Conservation (phyloP, 2,329 filamentous ascomycete genomes). For the Clarireedia homoeocarpa region DNA sequence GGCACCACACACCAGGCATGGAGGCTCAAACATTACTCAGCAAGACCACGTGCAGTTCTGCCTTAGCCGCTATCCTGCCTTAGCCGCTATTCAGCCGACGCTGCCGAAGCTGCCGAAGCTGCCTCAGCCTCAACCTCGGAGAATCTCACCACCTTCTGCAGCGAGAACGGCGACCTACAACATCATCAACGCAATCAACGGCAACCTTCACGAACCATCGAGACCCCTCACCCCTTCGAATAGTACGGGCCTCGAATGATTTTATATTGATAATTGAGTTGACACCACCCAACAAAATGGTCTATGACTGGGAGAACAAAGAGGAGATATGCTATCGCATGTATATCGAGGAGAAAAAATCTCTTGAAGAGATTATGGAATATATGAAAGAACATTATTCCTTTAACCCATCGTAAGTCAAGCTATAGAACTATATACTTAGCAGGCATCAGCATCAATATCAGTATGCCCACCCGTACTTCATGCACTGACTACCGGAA, state of each 20-base stretch:
- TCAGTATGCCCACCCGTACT: constrained; percentile 16
- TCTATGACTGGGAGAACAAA: constrained; percentile 62
- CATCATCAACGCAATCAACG: constrained; percentile 9
- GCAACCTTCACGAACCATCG: constrained; percentile 5
- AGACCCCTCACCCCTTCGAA: neutral
- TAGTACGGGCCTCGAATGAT: no score
- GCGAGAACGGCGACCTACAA: constrained; percentile 7
- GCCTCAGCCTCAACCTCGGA: no score
- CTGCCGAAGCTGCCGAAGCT: no score
- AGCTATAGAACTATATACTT: neutral
- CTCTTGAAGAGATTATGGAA: constrained; percentile 66
- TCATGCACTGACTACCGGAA: constrained; percentile 6
- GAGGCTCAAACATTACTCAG: no score
- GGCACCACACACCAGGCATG: no score
- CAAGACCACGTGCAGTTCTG: no score
- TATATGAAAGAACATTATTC: constrained; percentile 57
- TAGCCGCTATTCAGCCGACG: no score
- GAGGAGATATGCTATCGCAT: constrained; percentile 58
- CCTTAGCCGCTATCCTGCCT: no score
- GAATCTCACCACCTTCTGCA: no score
- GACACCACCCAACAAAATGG: constrained; percentile 22
- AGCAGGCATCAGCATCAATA: constrained; percentile 19
- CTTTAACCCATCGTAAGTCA: constrained; percentile 36
- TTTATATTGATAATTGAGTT: neutral
- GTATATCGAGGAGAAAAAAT: constrained; percentile 69